A percentile compares a stretch with the other conserved stretches of the same genome.
phyloP scores from a whole-genome alignment of 2,329 filamentous ascomycete genomes.

The Sarocladium strictum region DNA sequence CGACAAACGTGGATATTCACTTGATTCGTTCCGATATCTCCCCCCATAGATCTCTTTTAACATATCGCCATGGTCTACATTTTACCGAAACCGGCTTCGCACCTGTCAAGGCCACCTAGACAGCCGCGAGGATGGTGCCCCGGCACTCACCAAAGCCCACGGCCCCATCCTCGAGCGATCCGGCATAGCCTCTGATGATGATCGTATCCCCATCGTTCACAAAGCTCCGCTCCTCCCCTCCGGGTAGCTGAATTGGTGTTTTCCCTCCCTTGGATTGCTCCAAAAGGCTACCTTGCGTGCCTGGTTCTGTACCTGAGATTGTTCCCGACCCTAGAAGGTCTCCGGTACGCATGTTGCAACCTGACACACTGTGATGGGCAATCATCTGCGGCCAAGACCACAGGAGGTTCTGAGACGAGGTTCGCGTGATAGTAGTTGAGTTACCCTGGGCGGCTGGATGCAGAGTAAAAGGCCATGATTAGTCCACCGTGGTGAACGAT shows the following conservation, averaged over 20 bases:
- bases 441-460: slow-evolving; percentile 9
- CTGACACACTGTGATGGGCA: slow-evolving; percentile 66
- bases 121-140: not conserved
- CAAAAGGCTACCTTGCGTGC: slow-evolving; percentile 63
- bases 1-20: too few relatives aligned
- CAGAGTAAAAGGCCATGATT: not conserved
- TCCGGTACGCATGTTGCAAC: slow-evolving; percentile 63
- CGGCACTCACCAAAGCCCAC: too few relatives aligned
- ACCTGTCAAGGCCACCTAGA: too few relatives aligned
- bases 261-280: slow-evolving; percentile 70
- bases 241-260: slow-evolving; percentile 50
- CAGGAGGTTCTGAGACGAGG: slow-evolving; percentile 38
- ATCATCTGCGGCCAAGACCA: slow-evolving; percentile 77
- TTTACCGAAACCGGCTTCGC: too few relatives aligned
- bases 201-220: slow-evolving; percentile 70
- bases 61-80: too few relatives aligned
- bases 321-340: slow-evolving; percentile 58
- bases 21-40: too few relatives aligned
- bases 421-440: slow-evolving; percentile 11
- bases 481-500: too few relatives aligned
- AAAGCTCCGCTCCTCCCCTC: slow-evolving; percentile 64
- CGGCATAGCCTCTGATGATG: slow-evolving; percentile 55
- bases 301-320: slow-evolving; percentile 44
- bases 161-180: slow-evolving; percentile 21
- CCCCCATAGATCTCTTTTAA: too few relatives aligned